Evolutionary conservation across 192 early-diverging fungal genomes (phyloP), one percentile per base, ranked within the genome.

Genomic region (Coemansia sp.): DNA sequence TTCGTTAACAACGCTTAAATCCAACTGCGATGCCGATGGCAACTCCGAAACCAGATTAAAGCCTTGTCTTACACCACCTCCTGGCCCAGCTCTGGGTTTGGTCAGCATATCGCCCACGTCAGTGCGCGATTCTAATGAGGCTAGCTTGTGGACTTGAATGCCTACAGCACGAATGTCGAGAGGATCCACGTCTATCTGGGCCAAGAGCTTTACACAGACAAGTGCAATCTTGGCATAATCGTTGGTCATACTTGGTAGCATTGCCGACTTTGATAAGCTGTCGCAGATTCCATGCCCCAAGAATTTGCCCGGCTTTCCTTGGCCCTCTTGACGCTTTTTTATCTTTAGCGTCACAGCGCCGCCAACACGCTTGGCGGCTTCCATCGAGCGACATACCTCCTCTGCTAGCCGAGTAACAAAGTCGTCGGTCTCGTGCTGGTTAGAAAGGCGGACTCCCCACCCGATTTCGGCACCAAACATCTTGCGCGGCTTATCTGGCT

Each of bases 361-460:
- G 3, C 86, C 92, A 37, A 77, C 83, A 5, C 82, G 68, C n/a
- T 79, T 68, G 18, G 85, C 85, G 3, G 77, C 73, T 10, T 63
- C 69, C 69, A 97, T 77, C 4, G 91, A 70, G 20, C 83, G 79
- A 20, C 77, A 80, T 0, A 94, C 89, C 71, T 94, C 93, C 18
- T 76, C 73, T 0, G 83, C 63, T 31, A 95, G 72, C 38, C 86
- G 78, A n/a, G 35, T 40, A 1, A 95, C 38, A 83, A 95, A 97
- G 35, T 76, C 71, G 43, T 89, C 79, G 2, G 86, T 87, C 67
- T 97, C 87, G 2, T 71, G 65, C 34, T 86, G 67, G 23, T 67
- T 90, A 59, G 92, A 87, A 76, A 97, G 92, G 8, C 95, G 85
- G 0, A 97, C 86, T 7, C 92, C 95, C 94, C 95, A 95, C 50